Evolutionary conservation across 1,284 basidiomycete species (phyloP), one percentile per base, ranked within the genome.

Genomic region (Austroboletus rostrupii): DNA sequence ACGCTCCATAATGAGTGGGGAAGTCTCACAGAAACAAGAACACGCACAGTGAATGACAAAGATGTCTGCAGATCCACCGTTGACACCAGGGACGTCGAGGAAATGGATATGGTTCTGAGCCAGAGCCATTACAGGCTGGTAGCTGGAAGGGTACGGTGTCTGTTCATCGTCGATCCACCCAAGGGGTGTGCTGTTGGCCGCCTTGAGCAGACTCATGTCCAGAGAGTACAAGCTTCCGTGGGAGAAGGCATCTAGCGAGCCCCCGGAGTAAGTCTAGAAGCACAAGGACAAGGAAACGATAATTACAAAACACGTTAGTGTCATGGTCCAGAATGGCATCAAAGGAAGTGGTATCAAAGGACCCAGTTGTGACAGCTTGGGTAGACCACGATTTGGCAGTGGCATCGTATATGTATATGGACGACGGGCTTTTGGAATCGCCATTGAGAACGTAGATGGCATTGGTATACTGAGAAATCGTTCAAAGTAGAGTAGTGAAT

Each of bases 21-120:
- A 14, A 43, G 6, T 17, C 5, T 29, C n/a, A 48, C 29, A 51
- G 42, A 11, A 7, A 16, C n/a, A 14, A 47, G n/a, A 21, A 12
- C 16, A 54, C 86, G 59, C 59, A 87, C 89, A 94, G 70, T 95
- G 92, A 55, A 95, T 90, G 32, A 94, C 90, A 60, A 91, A 95
- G 52, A 94, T 85, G 53, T 84, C 72, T 4, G 83, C 85, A 44
- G 77, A 79, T 35, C 90, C 91, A 19, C 83, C 77, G 17, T 78
- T 54, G 6, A 80, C 74, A 32, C 73, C 76, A 8, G 89, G 86
- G 3, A 89, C 82, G 55, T 88, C 76, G 39, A 92, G 72, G 78
- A 91, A 92, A 62, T 87, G 81, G 29, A 90, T 72, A 61, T 90
- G 87, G 61, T 90, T 90, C 59, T 89, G 80, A 7, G 87, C 87